Base-by-base conservation (phyloP, 495 filamentous ascomycete genomes). In the Opeltia flavorubescens region DNA sequence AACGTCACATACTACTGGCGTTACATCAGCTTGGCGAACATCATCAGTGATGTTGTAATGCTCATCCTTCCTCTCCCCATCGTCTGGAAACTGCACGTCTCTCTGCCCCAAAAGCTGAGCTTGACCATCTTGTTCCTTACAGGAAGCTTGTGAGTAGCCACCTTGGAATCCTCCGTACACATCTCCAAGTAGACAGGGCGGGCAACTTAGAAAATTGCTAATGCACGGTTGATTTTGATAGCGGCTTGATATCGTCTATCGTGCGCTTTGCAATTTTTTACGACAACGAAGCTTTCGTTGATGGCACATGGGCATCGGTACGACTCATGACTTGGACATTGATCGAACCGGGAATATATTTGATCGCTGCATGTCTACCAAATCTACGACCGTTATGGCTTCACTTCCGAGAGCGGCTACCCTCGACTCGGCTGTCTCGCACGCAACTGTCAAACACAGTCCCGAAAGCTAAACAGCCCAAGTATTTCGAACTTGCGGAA, bases 1-100 rank as follows among this genome's bases (percentile, higher is more conserved):
- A 63, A 72, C 44, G 58, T 64, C 40, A 56, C 62, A 17, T 62
- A 62, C 0, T 57, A 69, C 24, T 71, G 69, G 59, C 73, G 69
- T 56, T 56, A 64, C 46, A 75, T 70, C 54, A 65, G 66, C 2
- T 62, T 61, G 0, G 62, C 71, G 20, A 76, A 75, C 56, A 72
- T 78, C 36, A 40, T 67, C 21, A 70, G 67, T 31, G 74, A 78
- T 51, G 40, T 74, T 27, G 58, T 65, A 25, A 57, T 74, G 36
- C 66, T 72, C 31, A 44, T 62, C 5, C 48, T 64, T 4, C 62
- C 62, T 0, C 49, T 64, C 41, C 55, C 52, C 2, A 51, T 55
- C 0, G 39, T 64, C 13, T 41, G 47, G 24, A 20, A 33, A 3
- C 48, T 64, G 8, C 50, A 62, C 20, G 47, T 62, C 9, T 44